These are phyloP conservation scores for Suhomyces taliae DNA, from an alignment of 1,139 yeast genomes.

Conservation along the genomic window DNA sequence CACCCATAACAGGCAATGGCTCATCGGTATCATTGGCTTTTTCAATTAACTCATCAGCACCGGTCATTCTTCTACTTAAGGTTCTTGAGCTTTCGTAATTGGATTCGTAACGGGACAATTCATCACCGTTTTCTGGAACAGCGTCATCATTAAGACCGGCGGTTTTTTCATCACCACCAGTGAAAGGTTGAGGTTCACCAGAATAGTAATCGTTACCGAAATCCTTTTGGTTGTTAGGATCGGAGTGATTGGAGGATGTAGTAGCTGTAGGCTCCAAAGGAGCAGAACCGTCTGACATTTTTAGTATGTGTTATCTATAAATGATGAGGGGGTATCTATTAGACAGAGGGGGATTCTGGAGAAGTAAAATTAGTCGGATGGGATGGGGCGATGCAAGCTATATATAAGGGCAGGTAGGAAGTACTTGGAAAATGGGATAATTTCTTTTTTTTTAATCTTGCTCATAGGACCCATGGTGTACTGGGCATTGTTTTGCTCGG, in stretches of 20 bases:
- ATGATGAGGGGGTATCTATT: no score
- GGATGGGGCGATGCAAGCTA: not conserved
- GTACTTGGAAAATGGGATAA: no score
- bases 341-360: no score
- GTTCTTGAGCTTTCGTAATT: conserved; percentile 27
- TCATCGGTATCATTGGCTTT: conserved; percentile 30
- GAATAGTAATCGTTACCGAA: conserved; percentile 14
- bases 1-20: conserved; percentile 54
- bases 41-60: conserved; percentile 24
- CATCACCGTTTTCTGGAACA: conserved; percentile 22
- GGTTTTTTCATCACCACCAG: conserved; percentile 16
- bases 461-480: not conserved
- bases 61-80: conserved; percentile 27
- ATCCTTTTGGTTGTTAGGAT: conserved; percentile 5
- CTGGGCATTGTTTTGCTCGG: not conserved
- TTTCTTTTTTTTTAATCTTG: not conserved
- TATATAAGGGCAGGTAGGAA: not conserved
- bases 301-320: no score
- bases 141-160: not conserved
- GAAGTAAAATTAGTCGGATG: not conserved
- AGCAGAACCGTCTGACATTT: not conserved
- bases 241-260: conserved; percentile 8
- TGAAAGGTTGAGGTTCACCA: conserved; percentile 16
- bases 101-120: conserved; percentile 28
- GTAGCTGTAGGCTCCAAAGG: conserved; percentile 5